Evolutionary conservation across 1,284 basidiomycete species (phyloP).

Genomic region (Naganishia sp.): DNA sequence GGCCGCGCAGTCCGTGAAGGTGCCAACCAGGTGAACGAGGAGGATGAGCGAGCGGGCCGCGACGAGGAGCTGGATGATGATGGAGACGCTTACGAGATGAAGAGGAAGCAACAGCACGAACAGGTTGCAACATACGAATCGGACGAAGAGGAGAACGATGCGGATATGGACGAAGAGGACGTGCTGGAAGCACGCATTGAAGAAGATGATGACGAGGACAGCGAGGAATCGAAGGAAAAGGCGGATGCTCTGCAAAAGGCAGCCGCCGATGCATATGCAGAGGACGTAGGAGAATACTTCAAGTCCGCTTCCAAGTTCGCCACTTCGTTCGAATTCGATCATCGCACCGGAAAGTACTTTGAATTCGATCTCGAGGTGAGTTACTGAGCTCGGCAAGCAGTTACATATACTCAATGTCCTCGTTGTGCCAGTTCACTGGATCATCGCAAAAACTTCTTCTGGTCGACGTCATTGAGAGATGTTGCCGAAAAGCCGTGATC

Average conservation of each 20-base stretch:
- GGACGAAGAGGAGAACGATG: slow-evolving; percentile 60
- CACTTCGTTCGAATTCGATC: slow-evolving; percentile 71
- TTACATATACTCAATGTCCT: slow-evolving; percentile 4
- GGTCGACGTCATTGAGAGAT: slow-evolving; percentile 84
- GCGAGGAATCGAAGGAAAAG: slow-evolving; percentile 51
- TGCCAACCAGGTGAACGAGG: slow-evolving; percentile 51
- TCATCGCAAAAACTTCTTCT: slow-evolving; percentile 81
- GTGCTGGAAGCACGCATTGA: slow-evolving; percentile 68
- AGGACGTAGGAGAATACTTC: slow-evolving; percentile 57
- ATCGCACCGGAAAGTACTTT: slow-evolving; percentile 62
- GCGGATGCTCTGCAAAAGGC: slow-evolving; percentile 58
- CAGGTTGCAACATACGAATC: slow-evolving; percentile 71
- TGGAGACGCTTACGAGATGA: slow-evolving; percentile 71
- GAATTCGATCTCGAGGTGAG: slow-evolving; percentile 78
- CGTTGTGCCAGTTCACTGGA: slow-evolving; percentile 53
- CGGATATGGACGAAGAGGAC: slow-evolving; percentile 60
- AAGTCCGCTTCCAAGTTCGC: slow-evolving; percentile 57
- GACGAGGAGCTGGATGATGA: slow-evolving; percentile 68
- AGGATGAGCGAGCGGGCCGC: slow-evolving; percentile 49
- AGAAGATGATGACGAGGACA: slow-evolving; percentile 52
- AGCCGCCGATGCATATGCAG: slow-evolving; percentile 52
- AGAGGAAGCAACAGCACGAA: slow-evolving; percentile 63
- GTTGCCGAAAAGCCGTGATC: slow-evolving; percentile 77
- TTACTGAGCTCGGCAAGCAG: slow-evolving; percentile 32
- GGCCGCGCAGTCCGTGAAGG: slow-evolving; percentile 59